Base-by-base conservation (phyloP, 2,329 filamentous ascomycete species). In the Trichoderma afroharzianum region DNA sequence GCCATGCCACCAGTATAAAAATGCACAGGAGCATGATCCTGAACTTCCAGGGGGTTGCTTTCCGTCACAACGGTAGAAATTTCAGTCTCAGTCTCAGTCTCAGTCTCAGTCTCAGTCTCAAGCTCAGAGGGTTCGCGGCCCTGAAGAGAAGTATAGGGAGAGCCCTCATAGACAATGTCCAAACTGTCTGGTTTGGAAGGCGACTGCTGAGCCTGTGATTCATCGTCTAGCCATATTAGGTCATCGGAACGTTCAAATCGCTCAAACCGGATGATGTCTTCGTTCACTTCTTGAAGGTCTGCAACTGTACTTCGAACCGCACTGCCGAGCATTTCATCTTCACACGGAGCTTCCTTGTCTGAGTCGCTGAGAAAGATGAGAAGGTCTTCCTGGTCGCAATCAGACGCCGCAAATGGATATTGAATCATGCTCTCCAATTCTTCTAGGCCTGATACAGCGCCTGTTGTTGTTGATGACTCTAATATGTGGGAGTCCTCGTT, bases 181-280 rank as follows among this genome's bases (percentile, higher is more conserved):
- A 50, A 3, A 5, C 5, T 39, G 33, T 21, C 12, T 21, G 14
- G 14, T 26, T 9, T 26, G 8, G 50, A 7, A 55, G 63, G 63
- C 6, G 18, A 18, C 24, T 43, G 64, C 33, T 39, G 26, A 50
- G 8, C 3, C 18, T 26, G 18, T 12, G 59, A 24, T 18, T 21
- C 33, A 36, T 50, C 57, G 7, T 26, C 36, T 15, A 73, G 63
- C 50, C 26, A 64, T 53, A 73, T 64, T 3, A 73, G 24, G 43
- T 70, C 58, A 30, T 67, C 28, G 26, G 71, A 72, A 24, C 32
- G 15, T 26, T 70, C 32, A 30, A 70, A 70, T 9, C 33, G 32
- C 15, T 72, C 30, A 32, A 70, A 24, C 3, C n/a, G 24, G 7
- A n/a, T 32, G 36, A 36, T 28, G n/a, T 28, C 50, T 11, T 57